Percentiles rank a stretch among this genome's conserved stretches.
Evolutionary conservation across 116 monocot genomes (phyloP).

Genomic region (Zostera marina): DNA sequence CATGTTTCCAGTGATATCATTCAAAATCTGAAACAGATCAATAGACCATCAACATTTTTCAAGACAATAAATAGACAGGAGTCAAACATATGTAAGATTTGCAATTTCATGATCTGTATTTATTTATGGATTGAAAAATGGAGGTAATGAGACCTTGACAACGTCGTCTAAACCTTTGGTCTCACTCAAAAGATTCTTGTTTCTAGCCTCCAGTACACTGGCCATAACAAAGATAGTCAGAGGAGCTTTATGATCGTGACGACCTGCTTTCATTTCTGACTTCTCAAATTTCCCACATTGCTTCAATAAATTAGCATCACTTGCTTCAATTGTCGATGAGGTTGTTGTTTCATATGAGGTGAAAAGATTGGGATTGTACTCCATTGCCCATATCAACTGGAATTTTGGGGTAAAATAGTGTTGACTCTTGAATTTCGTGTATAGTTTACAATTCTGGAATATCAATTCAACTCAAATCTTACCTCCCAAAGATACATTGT

Average conservation of each 20-base stretch:
- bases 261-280: slow-evolving; percentile 28
- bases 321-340: not conserved
- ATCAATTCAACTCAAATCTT: not conserved
- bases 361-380: slow-evolving; percentile 79
- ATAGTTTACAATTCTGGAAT: not conserved
- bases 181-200: slow-evolving; percentile 44
- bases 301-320: slow-evolving; percentile 18
- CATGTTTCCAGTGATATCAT: slow-evolving; percentile 64
- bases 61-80: not conserved
- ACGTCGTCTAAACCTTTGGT: slow-evolving; percentile 86
- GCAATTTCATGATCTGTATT: no score
- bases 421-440: not conserved
- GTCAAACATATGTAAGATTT: not conserved
- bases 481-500: slow-evolving; percentile 97
- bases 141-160: slow-evolving; percentile 58
- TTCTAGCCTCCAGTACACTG: slow-evolving; percentile 63
- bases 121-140: not conserved
- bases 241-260: slow-evolving; percentile 18
- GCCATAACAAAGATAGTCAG: slow-evolving; percentile 75
- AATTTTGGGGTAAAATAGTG: slow-evolving; percentile 6
- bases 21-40: slow-evolving; percentile 37
- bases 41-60: slow-evolving; percentile 2
- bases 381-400: slow-evolving; percentile 92
- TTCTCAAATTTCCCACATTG: slow-evolving; percentile 75
- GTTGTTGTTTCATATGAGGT: slow-evolving; percentile 24